phyloP scores from a whole-genome alignment of 257 asterid genomes.

The Rehmannia glutinosa region DNA sequence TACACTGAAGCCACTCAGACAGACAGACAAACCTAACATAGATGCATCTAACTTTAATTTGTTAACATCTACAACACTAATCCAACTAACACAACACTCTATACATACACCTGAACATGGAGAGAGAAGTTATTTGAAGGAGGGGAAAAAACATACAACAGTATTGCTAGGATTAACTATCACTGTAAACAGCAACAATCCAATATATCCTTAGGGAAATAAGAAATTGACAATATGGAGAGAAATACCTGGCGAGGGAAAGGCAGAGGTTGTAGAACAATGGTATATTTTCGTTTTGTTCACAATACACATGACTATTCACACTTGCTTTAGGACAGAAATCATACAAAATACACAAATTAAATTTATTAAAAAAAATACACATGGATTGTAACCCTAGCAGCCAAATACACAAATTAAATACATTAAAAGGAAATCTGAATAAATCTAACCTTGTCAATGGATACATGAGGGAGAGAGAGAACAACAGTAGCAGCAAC shows the following conservation, averaged over 20 bases:
- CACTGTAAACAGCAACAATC: background rate
- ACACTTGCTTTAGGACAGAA: too few relatives aligned
- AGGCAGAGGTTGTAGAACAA: conserved; percentile 36
- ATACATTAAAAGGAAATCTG: too few relatives aligned
- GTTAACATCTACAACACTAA: background rate
- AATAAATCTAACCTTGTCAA: too few relatives aligned
- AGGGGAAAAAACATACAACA: background rate
- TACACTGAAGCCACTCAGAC: background rate
- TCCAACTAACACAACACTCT: too few relatives aligned
- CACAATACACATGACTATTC: too few relatives aligned
- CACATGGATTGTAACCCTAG: too few relatives aligned
- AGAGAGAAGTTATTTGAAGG: background rate
- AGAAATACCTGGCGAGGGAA: conserved; percentile 42
- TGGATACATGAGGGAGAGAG: too few relatives aligned
- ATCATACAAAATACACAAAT: too few relatives aligned
- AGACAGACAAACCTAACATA: background rate
- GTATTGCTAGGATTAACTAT: background rate
- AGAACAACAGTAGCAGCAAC: too few relatives aligned
- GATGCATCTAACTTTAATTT: background rate
- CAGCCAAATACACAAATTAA: too few relatives aligned
- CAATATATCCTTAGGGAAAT: background rate
- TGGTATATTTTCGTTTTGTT: too few relatives aligned
- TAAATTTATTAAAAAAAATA: too few relatives aligned
- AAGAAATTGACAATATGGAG: background rate
- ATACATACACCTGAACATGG: background rate